Percentiles rank a stretch among this genome's conserved stretches.
Conservation (phyloP, 2,329 filamentous ascomycete species). For the Eutypa lata region DNA sequence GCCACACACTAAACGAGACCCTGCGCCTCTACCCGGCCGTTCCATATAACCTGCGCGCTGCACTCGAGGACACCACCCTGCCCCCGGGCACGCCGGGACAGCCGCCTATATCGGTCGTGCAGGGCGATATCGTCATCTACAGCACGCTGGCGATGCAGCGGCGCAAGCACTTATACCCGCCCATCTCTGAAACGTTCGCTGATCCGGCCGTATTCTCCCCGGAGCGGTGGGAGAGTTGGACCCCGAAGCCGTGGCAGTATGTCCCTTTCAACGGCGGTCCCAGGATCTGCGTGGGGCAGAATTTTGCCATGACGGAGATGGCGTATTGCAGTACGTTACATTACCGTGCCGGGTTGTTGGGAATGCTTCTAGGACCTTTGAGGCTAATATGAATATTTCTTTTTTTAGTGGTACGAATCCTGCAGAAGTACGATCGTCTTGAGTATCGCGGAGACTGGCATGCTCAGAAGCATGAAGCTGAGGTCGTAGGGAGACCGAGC, state of each 20-base stretch:
- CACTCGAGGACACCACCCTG: conserved; percentile 23
- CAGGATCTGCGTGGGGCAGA: conserved; percentile 56
- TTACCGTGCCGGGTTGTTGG: no score
- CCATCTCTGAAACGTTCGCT: conserved; percentile 33
- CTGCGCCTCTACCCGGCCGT: conserved; percentile 51
- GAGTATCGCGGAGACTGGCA: conserved; percentile 46
- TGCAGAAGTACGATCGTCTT: conserved; percentile 57
- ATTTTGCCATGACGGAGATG: conserved; percentile 59
- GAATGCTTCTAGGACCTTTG: no score
- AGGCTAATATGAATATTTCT: neutral
- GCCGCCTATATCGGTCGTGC: conserved; percentile 40
- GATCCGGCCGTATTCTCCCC: conserved; percentile 42
- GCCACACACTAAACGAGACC: conserved; percentile 47
- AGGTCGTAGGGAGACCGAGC: conserved; percentile 41
- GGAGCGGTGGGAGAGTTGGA: conserved; percentile 50
- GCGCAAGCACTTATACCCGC: conserved; percentile 44
- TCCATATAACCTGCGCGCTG: conserved; percentile 48
- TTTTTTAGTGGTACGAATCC: conserved; percentile 42
- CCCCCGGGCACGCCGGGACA: conserved; percentile 17
- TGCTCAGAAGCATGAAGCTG: conserved; percentile 41
- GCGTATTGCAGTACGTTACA: conserved; percentile 39
- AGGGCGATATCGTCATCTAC: conserved; percentile 46
- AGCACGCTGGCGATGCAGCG: conserved; percentile 51
- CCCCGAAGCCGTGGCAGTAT: conserved; percentile 51
- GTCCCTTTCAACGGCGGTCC: conserved; percentile 53